Evolutionary conservation across 75 land plant genomes (phyloP), one percentile per base, ranked within the genome.

Genomic region (Cupressus sempervirens): DNA sequence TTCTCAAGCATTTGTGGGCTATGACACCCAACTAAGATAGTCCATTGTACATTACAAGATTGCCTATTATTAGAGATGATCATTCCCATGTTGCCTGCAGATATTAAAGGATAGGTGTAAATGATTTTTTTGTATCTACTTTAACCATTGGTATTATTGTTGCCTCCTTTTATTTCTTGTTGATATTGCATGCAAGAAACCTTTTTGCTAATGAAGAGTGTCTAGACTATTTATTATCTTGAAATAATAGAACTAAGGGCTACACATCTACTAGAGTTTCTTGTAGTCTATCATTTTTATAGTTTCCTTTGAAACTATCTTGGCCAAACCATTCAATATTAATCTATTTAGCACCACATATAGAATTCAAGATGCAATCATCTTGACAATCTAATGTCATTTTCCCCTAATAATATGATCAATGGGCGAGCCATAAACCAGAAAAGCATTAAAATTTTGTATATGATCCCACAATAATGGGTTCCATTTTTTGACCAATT

Each of bases 341-440:
- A 41, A 43, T 29, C 23, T 3, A 23, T 45, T n/a, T 48, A 79
- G 45, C 81, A 79, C 48, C 81, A 79, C 45, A 4, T 79, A 79
- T 3, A 7, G 81, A 45, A 45, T 79, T 79, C 81, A 40, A 45
- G 46, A 79, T 79, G 26, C 81, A 79, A 9, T 43, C 81, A 43
- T 79, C 50, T 43, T 43, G 81, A 43, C 9, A 79, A 79, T 43
- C 50, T 15, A 23, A 23, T 79, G 50, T 0, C 50, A 45, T 79
- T 41, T 79, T 79, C 50, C 81, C 50, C n/a, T 79, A 50, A 79
- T 43, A 41, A 48, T 41, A 50, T 45, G 40, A 11, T 26, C 45
- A 32, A 30, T 79, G n/a, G n/a, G n/a, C n/a, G n/a, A n/a, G n/a
- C 81, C 81, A 79, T 79, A 41, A 79, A 79, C n/a, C n/a, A n/a